Evolutionary conservation across 2,329 filamentous ascomycete genomes (phyloP), one percentile per base, ranked within the genome.

Genomic region (Cladophialophora bantiana): DNA sequence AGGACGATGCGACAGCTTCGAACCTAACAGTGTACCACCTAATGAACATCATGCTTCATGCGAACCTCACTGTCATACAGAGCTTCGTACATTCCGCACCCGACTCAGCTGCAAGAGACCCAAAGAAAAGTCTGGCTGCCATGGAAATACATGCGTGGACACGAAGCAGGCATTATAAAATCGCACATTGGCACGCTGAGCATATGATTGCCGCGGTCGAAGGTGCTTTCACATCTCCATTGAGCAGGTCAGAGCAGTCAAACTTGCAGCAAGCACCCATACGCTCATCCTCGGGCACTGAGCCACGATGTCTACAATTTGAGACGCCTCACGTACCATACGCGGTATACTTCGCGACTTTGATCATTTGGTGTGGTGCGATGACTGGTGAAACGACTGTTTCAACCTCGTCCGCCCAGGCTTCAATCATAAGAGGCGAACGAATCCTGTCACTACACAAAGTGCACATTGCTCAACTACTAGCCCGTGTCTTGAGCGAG

Each of bases 31-130:
- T 67, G 36, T 67, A 67, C 40, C 61, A 67, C 38, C 59, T 64
- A 55, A 61, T 67, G 60, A 67, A 67, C 50, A 67, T 61, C 38
- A 61, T 67, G 61, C 57, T 67, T 13, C 60, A 64, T 40, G 57
- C 65, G 5, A 67, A 67, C 20, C 52, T 67, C 31, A 59, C 60
- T 10, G 42, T 67, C 7, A 15, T 67, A 48, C 65, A 67, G 32
- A 63, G 62, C 20, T 67, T 67, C 36, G 65, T 61, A 1, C 65
- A 67, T 40, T 67, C 65, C n/a, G 13, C 62, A 9, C 65, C 65
- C 5, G 34, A 38, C 9, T 64, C 65, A 6, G 42, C 65, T 58
- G 61, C 57, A 55, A 45, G 65, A 56, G 60, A 64, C 38, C 56
- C 65, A n/a, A 59, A 67, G 52, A 64, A 61, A 18, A 58, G 65